phyloP scores from a whole-genome alignment of 2,329 filamentous ascomycete species.

The Phialophora macrospora region DNA sequence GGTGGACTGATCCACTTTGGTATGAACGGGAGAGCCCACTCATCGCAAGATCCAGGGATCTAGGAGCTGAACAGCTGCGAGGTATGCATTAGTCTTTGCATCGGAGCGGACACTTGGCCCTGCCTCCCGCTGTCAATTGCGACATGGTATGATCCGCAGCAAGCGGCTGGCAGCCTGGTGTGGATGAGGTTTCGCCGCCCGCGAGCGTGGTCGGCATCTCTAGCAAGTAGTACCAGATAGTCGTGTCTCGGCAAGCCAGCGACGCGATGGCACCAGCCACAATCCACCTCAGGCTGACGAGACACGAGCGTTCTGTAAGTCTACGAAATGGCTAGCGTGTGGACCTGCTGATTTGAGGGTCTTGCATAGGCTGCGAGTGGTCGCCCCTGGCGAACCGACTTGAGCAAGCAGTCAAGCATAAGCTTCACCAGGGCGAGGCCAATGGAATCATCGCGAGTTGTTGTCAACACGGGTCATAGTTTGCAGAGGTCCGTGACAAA shows the following conservation, averaged over 20 bases:
- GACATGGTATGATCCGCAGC: conserved; percentile 33
- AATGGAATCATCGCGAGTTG: conserved; percentile 14
- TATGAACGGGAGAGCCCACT: conserved; percentile 25
- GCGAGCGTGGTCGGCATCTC: conserved; percentile 25
- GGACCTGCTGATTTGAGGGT: conserved; percentile 4
- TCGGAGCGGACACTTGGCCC: conserved; percentile 37
- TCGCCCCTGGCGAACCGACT: neutral
- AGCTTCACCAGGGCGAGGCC: conserved; percentile 26
- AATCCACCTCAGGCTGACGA: conserved; percentile 23
- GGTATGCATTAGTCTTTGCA: conserved; percentile 34
- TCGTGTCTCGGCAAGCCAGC: conserved; percentile 37
- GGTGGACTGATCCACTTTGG: conserved; percentile 29
- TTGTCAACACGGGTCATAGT: conserved; percentile 16
- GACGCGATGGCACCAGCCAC: conserved; percentile 32
- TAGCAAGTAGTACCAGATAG: conserved; percentile 33
- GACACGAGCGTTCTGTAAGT: neutral
- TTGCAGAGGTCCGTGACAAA: conserved; percentile 24
- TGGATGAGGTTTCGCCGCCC: conserved; percentile 30
- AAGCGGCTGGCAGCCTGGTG: conserved; percentile 11
- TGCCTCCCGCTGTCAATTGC: conserved; percentile 37
- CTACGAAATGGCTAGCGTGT: neutral
- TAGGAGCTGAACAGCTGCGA: conserved; percentile 34
- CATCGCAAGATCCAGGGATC: conserved; percentile 27
- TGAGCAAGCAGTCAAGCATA: conserved; percentile 29
- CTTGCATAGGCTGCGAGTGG: conserved; percentile 4